Conservation (phyloP, 2,329 filamentous ascomycete species). For the Leptodontidium sp. region DNA sequence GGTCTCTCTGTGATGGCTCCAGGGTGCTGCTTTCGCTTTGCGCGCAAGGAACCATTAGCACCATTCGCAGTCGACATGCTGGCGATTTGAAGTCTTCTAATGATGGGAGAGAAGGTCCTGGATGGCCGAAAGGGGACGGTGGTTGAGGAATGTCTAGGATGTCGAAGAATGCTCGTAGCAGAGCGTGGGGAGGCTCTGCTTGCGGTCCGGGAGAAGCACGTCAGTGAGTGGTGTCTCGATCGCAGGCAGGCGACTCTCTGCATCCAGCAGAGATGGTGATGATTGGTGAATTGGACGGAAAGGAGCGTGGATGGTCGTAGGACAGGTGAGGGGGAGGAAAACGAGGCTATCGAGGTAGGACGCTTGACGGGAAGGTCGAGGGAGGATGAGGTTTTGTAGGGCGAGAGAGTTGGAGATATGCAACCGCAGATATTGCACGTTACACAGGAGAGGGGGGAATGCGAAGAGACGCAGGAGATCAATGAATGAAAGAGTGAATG, state of each 20-base stretch:
- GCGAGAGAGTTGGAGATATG: neutral
- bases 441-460: neutral
- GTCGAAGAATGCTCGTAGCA: constrained; percentile 19
- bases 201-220: constrained; percentile 42
- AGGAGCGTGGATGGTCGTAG: constrained; percentile 31
- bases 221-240: constrained; percentile 45
- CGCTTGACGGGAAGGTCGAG: constrained; percentile 5
- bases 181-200: constrained; percentile 25
- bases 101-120: constrained; percentile 1
- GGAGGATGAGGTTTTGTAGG: neutral
- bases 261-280: constrained; percentile 42
- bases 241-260: constrained; percentile 42
- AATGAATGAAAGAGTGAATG: constrained; percentile 7
- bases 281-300: constrained; percentile 27
- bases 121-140: neutral
- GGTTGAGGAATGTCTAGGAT: constrained; percentile 6
- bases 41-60: constrained; percentile 40
- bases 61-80: constrained; percentile 42
- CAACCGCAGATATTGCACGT: neutral
- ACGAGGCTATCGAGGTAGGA: constrained; percentile 19
- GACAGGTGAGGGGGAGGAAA: constrained; percentile 12
- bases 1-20: constrained; percentile 42
- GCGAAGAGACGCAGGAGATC: neutral
- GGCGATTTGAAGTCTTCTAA: constrained; percentile 18
- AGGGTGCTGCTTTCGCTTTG: constrained; percentile 47